Evolutionary conservation across 192 early-diverging fungal species (phyloP), one percentile per base, ranked within the genome.

Genomic region (Backusella westeae): DNA sequence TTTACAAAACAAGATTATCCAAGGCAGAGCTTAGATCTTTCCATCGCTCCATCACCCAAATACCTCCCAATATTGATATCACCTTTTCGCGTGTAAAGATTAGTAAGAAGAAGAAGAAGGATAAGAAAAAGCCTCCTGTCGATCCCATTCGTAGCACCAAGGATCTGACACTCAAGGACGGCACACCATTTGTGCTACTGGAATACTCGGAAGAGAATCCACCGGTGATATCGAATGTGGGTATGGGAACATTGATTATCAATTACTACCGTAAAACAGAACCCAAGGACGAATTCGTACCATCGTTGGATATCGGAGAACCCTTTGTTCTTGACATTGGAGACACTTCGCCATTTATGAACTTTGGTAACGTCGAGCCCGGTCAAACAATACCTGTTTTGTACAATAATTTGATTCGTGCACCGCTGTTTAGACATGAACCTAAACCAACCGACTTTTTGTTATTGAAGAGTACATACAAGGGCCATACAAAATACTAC

Each of bases 141-240:
- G 92, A 94, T 72, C 80, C 90, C 41, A 92, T 96, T 86, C 87
- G 91, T 77, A 93, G 85, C 39, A 88, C 91, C 10, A 96, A 94
- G 74, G 96, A 98, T 83, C 77, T 99, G 26, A 94, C 94, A 12
- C 85, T 98, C 6, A 95, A 94, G 66, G 98, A 99, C 71, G 90
- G 90, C 34, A 86, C 89, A 34, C 88, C 91, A 73, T 97, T 90
- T 81, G 88, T 95, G 0, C 78, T 99, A 49, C 77, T 98, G 17
- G 98, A 99, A 78, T 98, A 98, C 76, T 94, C 94, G 0, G 97
- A 99, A 78, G 98, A 99, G 83, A 94, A 97, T 80, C 98, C 98
- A 15, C 91, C 94, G 0, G 92, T 98, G 32, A 75, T 99, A 72
- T 92, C 93, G 29, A 98, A 98, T 77, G 87, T 91, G 7, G 98